Evolutionary conservation across 352 stramenopile species (phyloP).

Genomic region (Peronospora destructor): DNA sequence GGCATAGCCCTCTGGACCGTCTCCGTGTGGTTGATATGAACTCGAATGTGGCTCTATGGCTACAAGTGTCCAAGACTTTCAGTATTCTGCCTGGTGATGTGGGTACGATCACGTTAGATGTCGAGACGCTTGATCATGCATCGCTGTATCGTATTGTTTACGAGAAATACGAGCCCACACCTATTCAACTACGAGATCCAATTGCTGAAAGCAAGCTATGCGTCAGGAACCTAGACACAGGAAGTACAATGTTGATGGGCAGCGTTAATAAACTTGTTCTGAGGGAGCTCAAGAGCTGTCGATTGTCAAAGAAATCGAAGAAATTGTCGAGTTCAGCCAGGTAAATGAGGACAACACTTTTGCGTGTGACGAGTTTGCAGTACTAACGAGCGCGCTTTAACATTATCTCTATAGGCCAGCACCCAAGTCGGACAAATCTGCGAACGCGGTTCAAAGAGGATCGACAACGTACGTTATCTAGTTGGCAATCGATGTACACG

Average conservation of each 20-base stretch:
- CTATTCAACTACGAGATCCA: conserved; percentile 42
- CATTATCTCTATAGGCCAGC: conserved; percentile 30
- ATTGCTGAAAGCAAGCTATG: conserved; percentile 62
- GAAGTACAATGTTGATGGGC: conserved; percentile 65
- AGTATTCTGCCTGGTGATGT: conserved; percentile 68
- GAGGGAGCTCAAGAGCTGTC: conserved; percentile 55
- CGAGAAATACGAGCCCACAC: conserved; percentile 80
- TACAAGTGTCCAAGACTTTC: conserved; percentile 84
- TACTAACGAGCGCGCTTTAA: conserved; percentile 3
- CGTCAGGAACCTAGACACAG: conserved; percentile 79
- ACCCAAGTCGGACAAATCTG: conserved; percentile 46
- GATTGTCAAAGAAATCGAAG: conserved; percentile 41
- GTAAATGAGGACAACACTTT: conserved; percentile 10
- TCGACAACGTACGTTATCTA: conserved; percentile 57
- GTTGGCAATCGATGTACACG: conserved; percentile 1
- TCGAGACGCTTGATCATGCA: conserved; percentile 68
- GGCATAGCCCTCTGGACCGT: conserved; percentile 68
- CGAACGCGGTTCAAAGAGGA: conserved; percentile 34
- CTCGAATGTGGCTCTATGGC: conserved; percentile 65
- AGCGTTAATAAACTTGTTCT: conserved; percentile 77
- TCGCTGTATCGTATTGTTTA: conserved; percentile 84
- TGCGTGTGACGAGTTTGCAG: conserved; percentile 1
- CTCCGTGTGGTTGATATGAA: conserved; percentile 86
- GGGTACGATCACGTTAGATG: conserved; percentile 75
- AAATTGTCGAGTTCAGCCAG: conserved; percentile 56